phyloP scores from a whole-genome alignment of 2,329 filamentous ascomycete species.

The Paraphaeosphaeria minitans region DNA sequence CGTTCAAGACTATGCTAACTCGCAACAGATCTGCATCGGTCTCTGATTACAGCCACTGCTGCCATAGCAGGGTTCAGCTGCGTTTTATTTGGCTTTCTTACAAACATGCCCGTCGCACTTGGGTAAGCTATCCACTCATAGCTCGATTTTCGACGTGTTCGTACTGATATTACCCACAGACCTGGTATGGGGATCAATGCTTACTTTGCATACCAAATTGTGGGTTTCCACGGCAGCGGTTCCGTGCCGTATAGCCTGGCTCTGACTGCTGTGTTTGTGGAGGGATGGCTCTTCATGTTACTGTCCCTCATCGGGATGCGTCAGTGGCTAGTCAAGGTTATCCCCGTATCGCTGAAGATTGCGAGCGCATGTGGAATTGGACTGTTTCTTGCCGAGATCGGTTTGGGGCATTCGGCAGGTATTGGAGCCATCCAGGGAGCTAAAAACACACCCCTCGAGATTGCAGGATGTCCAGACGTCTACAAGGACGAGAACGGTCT shows the following conservation, averaged over 20 bases:
- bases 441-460: conserved; percentile 68
- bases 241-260: conserved; percentile 75
- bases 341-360: conserved; percentile 83
- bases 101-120: conserved; percentile 66
- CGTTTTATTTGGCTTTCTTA: conserved; percentile 79
- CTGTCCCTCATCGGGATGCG: conserved; percentile 80
- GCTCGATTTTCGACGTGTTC: conserved; percentile 6
- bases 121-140: conserved; percentile 25
- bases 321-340: conserved; percentile 83
- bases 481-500: conserved; percentile 56
- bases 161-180: conserved; percentile 14
- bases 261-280: conserved; percentile 84
- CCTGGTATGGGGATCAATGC: conserved; percentile 68
- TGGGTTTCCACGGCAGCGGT: conserved; percentile 76
- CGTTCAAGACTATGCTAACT: conserved; percentile 3
- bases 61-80: conserved; percentile 78
- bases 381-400: conserved; percentile 76
- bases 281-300: conserved; percentile 83
- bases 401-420: conserved; percentile 77
- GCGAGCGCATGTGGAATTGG: conserved; percentile 86
- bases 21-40: conserved; percentile 65
- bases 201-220: conserved; percentile 83
- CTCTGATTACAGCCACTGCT: conserved; percentile 82
- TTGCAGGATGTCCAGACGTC: conserved; percentile 74
- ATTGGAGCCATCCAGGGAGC: conserved; percentile 76